A percentile compares a stretch with the other conserved stretches of the same genome.
Conservation (phyloP, 208 protist species). For the Leishmania mexicana region DNA sequence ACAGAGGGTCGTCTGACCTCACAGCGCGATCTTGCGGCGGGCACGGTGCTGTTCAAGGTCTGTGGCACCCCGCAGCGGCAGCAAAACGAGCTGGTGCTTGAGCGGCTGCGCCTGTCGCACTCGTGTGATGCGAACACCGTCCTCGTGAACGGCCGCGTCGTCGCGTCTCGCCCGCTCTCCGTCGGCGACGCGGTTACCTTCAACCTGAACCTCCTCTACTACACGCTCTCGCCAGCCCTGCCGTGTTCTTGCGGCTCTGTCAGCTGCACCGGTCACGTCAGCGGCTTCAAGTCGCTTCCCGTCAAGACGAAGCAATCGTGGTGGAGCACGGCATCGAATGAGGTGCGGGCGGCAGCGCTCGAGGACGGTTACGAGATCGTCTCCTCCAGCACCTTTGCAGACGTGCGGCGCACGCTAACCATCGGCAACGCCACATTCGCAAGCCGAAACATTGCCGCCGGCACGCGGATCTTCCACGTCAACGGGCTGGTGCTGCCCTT, state of each 20-base stretch:
- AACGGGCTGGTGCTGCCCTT: constrained; percentile 79
- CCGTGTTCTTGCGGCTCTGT: constrained; percentile 53
- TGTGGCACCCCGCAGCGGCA: constrained; percentile 32
- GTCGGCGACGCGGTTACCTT: constrained; percentile 67
- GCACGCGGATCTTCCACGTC: constrained; percentile 69
- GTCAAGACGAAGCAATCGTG: constrained; percentile 37
- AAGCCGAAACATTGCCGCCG: constrained; percentile 44
- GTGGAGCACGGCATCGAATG: constrained; percentile 43
- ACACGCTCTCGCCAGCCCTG: constrained; percentile 42
- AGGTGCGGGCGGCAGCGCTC: constrained; percentile 52
- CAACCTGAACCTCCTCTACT: constrained; percentile 68
- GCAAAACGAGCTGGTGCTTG: constrained; percentile 43
- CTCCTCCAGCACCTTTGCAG: constrained; percentile 44
- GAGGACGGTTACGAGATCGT: constrained; percentile 37
- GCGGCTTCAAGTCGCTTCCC: constrained; percentile 53
- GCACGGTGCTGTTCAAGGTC: constrained; percentile 60
- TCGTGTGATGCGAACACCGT: constrained; percentile 77
- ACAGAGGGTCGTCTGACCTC: constrained; percentile 48
- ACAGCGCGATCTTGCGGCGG: constrained; percentile 57
- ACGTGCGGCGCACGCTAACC: constrained; percentile 32
- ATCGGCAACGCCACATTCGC: constrained; percentile 79
- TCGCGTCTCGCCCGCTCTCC: constrained; percentile 49
- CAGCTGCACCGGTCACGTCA: constrained; percentile 38
- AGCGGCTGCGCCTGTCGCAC: constrained; percentile 62
- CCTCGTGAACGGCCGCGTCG: constrained; percentile 65